Evolutionary conservation across 805 yeast genomes (phyloP), one percentile per base, ranked within the genome.

Genomic region (Grigorovia transvaalensis): DNA sequence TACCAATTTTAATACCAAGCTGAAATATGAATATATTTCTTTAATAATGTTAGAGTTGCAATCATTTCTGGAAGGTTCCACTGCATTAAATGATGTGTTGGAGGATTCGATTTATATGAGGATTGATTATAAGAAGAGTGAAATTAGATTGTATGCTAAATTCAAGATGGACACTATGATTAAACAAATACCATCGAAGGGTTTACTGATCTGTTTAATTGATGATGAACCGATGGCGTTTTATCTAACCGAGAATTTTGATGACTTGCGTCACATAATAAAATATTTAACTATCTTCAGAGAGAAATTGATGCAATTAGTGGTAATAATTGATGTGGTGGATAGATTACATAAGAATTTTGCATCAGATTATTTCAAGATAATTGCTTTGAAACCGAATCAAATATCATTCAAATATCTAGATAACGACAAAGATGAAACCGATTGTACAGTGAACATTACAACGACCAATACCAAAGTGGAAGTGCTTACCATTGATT

Each of bases 351-450:
- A 65, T 49, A 58, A 61, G 19, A 67, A 61, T 47, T 68, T 68
- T 51, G 59, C 64, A 13, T 62, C 69, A 11, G 62, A 62, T 6
- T 56, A 58, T 48, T 68, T 68, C 53, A 59, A 59, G 46, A 65
- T 68, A 35, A 58, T 66, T 11, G 62, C 62, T 23, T 50, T 67
- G 43, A 62, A 62, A 48, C 66, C 67, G 8, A 64, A 67, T 47
- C 69, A 68, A 52, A 65, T 68, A 13, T 57, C 67, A 9, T 68
- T 68, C 55, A 65, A 66, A 49, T 68, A 68, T 53, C 52, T 68
- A 29, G 59, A 61, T 27, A 57, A 61, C 45, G 50, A 49, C 33
- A 44, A 43, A 2, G 61, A 58, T 49, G 57, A 53, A 19, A 60
- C 62, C 43, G 71, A 68, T 52, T 68, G 71, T 54, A 62, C 62